Evolutionary conservation across 2,329 filamentous ascomycete genomes (phyloP).

Genomic region (Penicillium verrucosum): DNA sequence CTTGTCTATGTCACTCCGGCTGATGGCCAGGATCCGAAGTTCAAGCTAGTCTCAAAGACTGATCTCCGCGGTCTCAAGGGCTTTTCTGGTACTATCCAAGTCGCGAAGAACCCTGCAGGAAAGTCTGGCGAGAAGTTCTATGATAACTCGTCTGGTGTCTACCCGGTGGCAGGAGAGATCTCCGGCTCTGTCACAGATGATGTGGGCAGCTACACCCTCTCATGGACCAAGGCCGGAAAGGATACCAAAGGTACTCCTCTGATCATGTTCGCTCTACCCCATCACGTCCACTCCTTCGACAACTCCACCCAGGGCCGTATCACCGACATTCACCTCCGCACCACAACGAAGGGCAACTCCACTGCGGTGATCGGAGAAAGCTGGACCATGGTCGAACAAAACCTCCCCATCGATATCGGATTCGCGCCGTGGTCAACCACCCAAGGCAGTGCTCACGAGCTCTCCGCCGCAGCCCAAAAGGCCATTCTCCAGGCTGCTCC

Average conservation of each 20-base stretch:
- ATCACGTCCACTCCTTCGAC: constrained; percentile 77
- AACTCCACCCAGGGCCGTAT: constrained; percentile 48
- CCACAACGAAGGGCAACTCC: constrained; percentile 80
- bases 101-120: constrained; percentile 68
- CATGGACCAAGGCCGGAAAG: constrained; percentile 69
- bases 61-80: constrained; percentile 61
- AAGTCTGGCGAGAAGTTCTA: constrained; percentile 63
- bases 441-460: constrained; percentile 34
- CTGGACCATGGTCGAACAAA: constrained; percentile 74
- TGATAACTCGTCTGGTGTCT: constrained; percentile 73
- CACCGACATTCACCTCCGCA: constrained; percentile 62
- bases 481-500: constrained; percentile 61
- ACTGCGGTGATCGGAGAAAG: constrained; percentile 67
- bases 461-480: constrained; percentile 53
- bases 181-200: constrained; percentile 57
- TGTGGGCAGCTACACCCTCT: constrained; percentile 68
- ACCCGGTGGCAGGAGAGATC: constrained; percentile 62
- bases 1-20: constrained; percentile 69
- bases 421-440: constrained; percentile 73
- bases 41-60: constrained; percentile 65
- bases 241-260: constrained; percentile 54
- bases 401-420: constrained; percentile 69
- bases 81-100: constrained; percentile 77
- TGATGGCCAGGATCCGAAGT: constrained; percentile 59
- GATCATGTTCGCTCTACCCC: constrained; percentile 83